Conservation (phyloP, 2,329 filamentous ascomycete species). For the Fusarium pseudocircinatum region DNA sequence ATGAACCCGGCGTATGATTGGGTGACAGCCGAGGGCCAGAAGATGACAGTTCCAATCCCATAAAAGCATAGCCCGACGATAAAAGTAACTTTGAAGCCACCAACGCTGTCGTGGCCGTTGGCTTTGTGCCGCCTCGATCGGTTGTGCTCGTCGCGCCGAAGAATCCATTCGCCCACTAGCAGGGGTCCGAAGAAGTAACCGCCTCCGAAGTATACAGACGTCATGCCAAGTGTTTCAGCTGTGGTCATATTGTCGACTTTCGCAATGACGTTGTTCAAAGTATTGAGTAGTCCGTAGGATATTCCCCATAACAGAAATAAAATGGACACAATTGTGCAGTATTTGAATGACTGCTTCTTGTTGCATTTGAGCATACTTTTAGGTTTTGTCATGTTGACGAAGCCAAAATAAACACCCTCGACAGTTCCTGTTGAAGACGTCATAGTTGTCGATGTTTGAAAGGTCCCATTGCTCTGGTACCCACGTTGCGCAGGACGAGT, state of each 20-base stretch:
- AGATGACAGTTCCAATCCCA: conserved; percentile 81
- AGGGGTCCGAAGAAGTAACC: conserved; percentile 77
- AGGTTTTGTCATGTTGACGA: conserved; percentile 74
- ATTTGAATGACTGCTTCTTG: conserved; percentile 72
- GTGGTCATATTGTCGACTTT: conserved; percentile 68
- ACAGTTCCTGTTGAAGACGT: conserved; percentile 47
- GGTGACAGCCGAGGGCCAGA: conserved; percentile 83
- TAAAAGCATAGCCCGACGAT: conserved; percentile 81
- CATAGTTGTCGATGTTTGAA: conserved; percentile 45
- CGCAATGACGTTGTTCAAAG: conserved; percentile 78
- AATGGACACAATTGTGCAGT: conserved; percentile 78
- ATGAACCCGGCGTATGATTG: conserved; percentile 82
- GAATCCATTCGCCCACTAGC: conserved; percentile 74
- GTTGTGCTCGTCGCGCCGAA: conserved; percentile 72
- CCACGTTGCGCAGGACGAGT: conserved; percentile 14
- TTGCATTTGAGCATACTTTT: conserved; percentile 77
- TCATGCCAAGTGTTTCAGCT: conserved; percentile 72
- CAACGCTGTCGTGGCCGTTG: conserved; percentile 56
- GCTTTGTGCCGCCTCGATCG: conserved; percentile 54
- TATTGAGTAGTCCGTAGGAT: conserved; percentile 86
- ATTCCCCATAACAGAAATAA: conserved; percentile 92
- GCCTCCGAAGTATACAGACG: conserved; percentile 75
- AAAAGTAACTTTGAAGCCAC: conserved; percentile 82
- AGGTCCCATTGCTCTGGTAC: conserved; percentile 9
- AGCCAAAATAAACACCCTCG: conserved; percentile 74